Percentiles rank a stretch among this genome's conserved stretches.
These are phyloP conservation scores for Bremia lactucae DNA, from an alignment of 352 stramenopile genomes.

Conservation along the genomic window DNA sequence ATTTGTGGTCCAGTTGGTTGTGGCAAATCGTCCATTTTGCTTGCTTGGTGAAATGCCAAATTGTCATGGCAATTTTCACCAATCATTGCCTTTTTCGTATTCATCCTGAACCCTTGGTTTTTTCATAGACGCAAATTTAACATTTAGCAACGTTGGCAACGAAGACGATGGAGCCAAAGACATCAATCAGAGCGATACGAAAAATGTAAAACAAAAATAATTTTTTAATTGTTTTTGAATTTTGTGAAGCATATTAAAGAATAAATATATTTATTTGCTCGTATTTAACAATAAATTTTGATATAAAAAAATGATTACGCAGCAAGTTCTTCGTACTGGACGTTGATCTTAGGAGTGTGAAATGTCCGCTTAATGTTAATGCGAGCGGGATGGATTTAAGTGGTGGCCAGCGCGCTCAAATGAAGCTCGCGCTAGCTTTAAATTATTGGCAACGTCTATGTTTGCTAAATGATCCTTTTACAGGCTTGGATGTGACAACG, in stretches of 20 bases:
- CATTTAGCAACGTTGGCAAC: conserved; percentile 24
- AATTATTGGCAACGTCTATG: conserved; percentile 63
- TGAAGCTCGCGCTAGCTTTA: conserved; percentile 78
- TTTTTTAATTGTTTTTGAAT: too few relatives aligned
- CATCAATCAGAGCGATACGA: conserved; percentile 36
- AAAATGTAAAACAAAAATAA: too few relatives aligned
- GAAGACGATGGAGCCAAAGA: background rate
- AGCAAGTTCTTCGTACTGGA: conserved; percentile 51
- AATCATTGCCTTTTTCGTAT: conserved; percentile 33
- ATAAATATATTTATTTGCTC: too few relatives aligned
- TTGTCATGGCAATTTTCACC: background rate
- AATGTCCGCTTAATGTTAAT: conserved; percentile 29
- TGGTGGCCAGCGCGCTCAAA: conserved; percentile 68
- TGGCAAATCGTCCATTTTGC: conserved; percentile 93
- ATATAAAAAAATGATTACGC: too few relatives aligned
- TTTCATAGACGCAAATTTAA: conserved; percentile 58
- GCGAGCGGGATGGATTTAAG: conserved; percentile 82
- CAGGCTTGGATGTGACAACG: conserved; percentile 61
- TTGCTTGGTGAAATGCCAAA: conserved; percentile 90
- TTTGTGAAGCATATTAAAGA: too few relatives aligned
- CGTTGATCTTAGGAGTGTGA: conserved; percentile 37
- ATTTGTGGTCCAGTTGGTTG: conserved; percentile 86
- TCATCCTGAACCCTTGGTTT: conserved; percentile 73
- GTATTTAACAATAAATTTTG: too few relatives aligned
- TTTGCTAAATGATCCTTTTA: conserved; percentile 85